Base-by-base conservation (phyloP, 768 basidiomycete species). In the Leccinum obscurum region DNA sequence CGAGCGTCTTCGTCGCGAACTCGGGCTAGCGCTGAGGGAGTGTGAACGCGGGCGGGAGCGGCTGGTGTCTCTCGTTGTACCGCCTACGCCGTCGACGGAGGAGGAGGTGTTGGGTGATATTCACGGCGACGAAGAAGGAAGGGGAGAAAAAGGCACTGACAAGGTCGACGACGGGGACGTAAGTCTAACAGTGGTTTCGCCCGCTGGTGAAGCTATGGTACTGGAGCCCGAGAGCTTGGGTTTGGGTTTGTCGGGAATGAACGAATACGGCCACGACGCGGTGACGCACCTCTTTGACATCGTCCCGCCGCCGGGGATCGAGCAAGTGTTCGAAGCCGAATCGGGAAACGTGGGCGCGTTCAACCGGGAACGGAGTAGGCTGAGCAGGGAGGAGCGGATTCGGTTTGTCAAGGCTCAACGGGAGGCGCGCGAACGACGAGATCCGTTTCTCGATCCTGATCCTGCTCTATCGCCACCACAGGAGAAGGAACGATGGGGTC, bases 321-420 rank as follows among this genome's bases (percentile, higher is more conserved):
- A 93, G 67, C 90, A 92, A 68, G 90, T 94, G n/a, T 94, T 86
- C 64, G 92, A 93, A 68, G 85, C 83, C 1, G 89, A 90, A 5
- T 64, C 72, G 46, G 78, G 70, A 9, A 70, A 55, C 15, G 66
- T 68, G 0, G 67, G 66, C 4, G 54, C 55, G 35, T 87, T 82
- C 63, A 68, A 72, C 41, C 78, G 90, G 48, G 85, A 87, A 68
- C 80, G 84, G 62, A 84, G 87, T 17, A 89, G 81, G 73, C 67
- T 93, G 57, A 82, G 85, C 53, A 77, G 92, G 57, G 90, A 90
- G 65, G 91, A 94, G 68, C 83, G 92, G 26, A 91, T 94, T 58
- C 76, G 75, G 62, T 75, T 83, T 11, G 77, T 78, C 3, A 86
- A 84, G 64, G 83, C 81, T 17, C 32, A 63, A 22, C 66, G 60